Base-by-base conservation (phyloP, 345 rosid species). In the Abelmoschus esculentus region DNA sequence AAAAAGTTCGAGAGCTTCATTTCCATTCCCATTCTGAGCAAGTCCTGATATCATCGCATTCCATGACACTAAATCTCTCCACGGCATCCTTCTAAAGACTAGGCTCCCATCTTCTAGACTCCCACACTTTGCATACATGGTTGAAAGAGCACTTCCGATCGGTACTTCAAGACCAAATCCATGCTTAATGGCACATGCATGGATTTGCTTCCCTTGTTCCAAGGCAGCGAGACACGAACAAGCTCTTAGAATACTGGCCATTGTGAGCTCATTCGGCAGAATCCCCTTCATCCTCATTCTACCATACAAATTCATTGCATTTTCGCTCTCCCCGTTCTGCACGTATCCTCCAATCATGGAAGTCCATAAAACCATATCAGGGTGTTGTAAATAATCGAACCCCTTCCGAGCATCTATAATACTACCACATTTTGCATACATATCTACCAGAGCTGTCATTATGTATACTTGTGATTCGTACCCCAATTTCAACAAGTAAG, bases 301-400 rank as follows among this genome's bases (percentile, higher is more conserved):
- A 8, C 75, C 63, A 78, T 82, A 90, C 75, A 86, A 71, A 73
- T 73, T 65, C 59, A 90, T 56, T 69, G 98, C 92, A 55, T 84
- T 86, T 78, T 74, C 81, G 5, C 73, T 76, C 65, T 84, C 85
- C 13, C 85, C 86, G 71, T 82, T 83, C 54, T 81, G 83, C 15
- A 84, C 91, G 46, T 82, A 80, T 46, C 88, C 88, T 28, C 88
- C 79, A 28, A 90, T 81, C 40, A 88, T 69, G 2, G 96, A 88
- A 71, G 89, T 92, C 98, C 96, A 92, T 34, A 87, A 84, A 66
- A 90, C 78, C 11, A 90, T 88, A 80, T 90, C 89, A 57, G 74
- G 79, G 38, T 74, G 67, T 47, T 72, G 84, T 55, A 87, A 78
- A 76, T 76, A 65, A 50, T 79, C 79, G 76, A 90, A 86, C 60